These are phyloP conservation scores for Fomitopsis pinicola DNA, from an alignment of 1,284 basidiomycete species.

Conservation along the genomic window DNA sequence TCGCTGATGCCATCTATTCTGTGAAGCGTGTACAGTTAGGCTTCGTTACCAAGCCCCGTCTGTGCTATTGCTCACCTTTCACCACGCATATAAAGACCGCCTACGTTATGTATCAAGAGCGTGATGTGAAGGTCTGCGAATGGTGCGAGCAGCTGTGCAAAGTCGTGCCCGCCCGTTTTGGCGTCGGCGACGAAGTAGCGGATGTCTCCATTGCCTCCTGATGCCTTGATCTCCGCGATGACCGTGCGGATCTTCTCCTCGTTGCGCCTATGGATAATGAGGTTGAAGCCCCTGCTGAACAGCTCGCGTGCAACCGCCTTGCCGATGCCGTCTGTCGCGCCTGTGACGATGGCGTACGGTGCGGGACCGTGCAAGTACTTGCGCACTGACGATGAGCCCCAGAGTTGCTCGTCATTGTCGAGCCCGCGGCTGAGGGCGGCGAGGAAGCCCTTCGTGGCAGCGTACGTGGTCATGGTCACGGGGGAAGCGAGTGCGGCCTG, in stretches of 20 bases:
- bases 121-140: conserved; percentile 25
- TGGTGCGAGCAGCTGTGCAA: conserved; percentile 15
- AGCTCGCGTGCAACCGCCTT: conserved; percentile 24
- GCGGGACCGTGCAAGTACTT: conserved; percentile 21
- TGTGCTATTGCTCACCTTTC: conserved; percentile 8
- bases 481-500: conserved; percentile 17
- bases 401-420: conserved; percentile 22
- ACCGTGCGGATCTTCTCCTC: conserved; percentile 23
- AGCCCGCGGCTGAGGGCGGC: conserved; percentile 19
- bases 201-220: conserved; percentile 10
- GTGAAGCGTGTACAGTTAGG: background rate
- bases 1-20: conserved; percentile 21
- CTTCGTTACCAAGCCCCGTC: background rate
- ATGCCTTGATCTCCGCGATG: conserved; percentile 15
- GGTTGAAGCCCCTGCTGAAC: conserved; percentile 25
- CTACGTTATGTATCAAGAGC: conserved; percentile 26
- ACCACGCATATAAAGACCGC: conserved; percentile 12
- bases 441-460: conserved; percentile 22
- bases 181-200: conserved; percentile 24
- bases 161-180: conserved; percentile 16
- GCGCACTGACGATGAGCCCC: conserved; percentile 17
- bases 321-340: conserved; percentile 29
- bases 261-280: conserved; percentile 27
- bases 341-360: conserved; percentile 27
- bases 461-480: conserved; percentile 21